phyloP scores from a whole-genome alignment of 345 rosid genomes.

The Eucalyptus erythrocorys region DNA sequence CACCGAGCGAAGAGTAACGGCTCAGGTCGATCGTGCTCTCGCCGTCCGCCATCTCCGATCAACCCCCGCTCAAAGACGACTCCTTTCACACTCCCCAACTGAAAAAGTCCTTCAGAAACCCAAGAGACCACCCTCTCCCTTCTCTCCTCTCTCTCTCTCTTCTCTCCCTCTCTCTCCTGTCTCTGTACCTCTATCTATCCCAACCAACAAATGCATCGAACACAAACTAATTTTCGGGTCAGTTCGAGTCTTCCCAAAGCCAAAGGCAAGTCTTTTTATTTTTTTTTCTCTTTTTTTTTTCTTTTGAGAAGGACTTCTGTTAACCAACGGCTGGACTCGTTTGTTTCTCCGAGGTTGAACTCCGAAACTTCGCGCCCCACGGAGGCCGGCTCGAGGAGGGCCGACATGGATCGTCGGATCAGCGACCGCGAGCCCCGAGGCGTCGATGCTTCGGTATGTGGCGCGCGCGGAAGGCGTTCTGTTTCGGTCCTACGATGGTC shows the following conservation, averaged over 20 bases:
- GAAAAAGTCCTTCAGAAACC: background rate
- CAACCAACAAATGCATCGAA: background rate
- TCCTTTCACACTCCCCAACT: background rate
- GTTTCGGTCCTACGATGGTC: background rate
- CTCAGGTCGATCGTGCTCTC: constrained; percentile 1
- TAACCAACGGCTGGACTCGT: background rate
- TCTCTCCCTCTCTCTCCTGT: background rate
- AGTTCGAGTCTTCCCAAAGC: background rate
- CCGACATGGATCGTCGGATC: background rate
- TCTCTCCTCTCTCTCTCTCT: background rate
- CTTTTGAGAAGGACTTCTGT: background rate
- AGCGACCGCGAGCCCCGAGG: background rate
- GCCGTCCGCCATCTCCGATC: background rate
- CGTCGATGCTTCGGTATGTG: background rate
- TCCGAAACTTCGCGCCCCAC: background rate
- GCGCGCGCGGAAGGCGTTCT: background rate
- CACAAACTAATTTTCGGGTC: background rate
- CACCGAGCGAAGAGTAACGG: constrained; percentile 35
- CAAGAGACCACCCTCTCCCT: background rate
- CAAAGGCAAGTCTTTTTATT: background rate
- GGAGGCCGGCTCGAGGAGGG: background rate
- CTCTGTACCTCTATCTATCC: background rate
- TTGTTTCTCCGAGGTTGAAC: background rate
- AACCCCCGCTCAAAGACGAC: background rate
- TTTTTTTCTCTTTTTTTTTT: background rate